A percentile compares a stretch with the other conserved stretches of the same genome.
These are phyloP conservation scores for Neurospora africana DNA, from an alignment of 495 filamentous ascomycete genomes.

Conservation along the genomic window DNA sequence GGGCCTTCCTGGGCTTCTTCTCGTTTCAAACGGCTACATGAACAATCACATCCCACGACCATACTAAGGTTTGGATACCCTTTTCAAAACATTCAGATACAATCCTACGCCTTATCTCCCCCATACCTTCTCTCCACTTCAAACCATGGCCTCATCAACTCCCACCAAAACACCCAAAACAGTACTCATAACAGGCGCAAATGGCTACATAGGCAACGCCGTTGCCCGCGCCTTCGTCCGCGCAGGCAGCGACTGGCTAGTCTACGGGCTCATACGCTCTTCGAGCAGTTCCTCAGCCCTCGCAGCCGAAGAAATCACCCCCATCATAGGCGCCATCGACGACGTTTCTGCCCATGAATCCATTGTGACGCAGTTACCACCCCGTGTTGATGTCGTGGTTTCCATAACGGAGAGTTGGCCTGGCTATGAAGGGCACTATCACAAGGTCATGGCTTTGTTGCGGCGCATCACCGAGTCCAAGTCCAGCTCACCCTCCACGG, in stretches of 20 bases:
- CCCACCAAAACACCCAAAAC: conserved; percentile 3
- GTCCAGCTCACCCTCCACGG: too few species aligned
- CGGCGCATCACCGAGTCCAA: background rate
- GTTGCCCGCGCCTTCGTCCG: conserved; percentile 30
- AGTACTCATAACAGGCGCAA: conserved; percentile 33
- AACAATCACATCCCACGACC: background rate
- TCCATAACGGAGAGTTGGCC: conserved; percentile 25
- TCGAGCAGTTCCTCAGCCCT: conserved; percentile 12
- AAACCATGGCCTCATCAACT: background rate
- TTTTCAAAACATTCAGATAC: background rate
- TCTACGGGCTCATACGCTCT: conserved; percentile 28
- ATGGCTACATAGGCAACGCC: conserved; percentile 33
- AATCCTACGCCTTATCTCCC: too few species aligned
- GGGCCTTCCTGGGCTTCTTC: too few species aligned
- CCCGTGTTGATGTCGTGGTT: conserved; percentile 25
- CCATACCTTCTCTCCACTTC: too few species aligned
- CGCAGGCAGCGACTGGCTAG: conserved; percentile 21
- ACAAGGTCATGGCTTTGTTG: background rate
- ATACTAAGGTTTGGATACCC: background rate
- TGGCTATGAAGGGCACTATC: background rate
- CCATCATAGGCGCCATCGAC: conserved; percentile 25
- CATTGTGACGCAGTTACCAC: conserved; percentile 5
- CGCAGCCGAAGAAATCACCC: conserved; percentile 22
- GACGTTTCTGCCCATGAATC: conserved; percentile 7
- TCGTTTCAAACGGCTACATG: too few species aligned